phyloP scores from a whole-genome alignment of 2,329 filamentous ascomycete species.

The Phoma sp. region DNA sequence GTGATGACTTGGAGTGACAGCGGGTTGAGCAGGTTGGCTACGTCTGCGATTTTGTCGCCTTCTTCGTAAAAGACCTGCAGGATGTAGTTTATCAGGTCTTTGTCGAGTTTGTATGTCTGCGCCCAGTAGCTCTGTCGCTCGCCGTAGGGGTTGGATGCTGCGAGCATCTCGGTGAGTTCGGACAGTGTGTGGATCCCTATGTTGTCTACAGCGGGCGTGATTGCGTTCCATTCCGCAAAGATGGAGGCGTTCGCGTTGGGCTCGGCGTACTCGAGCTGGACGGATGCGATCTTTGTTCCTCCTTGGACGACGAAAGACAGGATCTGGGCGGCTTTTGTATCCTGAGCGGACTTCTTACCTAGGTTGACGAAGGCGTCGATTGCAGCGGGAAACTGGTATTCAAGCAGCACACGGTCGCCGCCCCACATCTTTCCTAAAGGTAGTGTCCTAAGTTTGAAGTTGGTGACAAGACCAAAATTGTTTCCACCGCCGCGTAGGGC shows the following conservation, averaged over 20 bases:
- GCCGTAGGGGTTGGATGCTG: not conserved
- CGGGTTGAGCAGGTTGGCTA: not conserved
- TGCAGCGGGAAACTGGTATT: conserved; percentile 17
- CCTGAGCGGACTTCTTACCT: conserved; percentile 21
- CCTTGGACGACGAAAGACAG: conserved; percentile 28
- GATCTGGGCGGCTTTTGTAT: conserved; percentile 27
- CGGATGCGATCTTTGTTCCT: conserved; percentile 27
- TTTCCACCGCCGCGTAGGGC: conserved; percentile 40
- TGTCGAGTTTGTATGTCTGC: conserved; percentile 18
- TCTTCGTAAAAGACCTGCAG: conserved; percentile 21
- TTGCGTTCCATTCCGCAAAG: conserved; percentile 35
- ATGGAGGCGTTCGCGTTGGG: conserved; percentile 32
- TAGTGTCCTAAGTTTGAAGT: conserved; percentile 24
- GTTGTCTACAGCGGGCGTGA: conserved; percentile 33
- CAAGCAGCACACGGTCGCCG: conserved; percentile 27
- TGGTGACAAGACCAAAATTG: conserved; percentile 37
- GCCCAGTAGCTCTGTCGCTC: conserved; percentile 20
- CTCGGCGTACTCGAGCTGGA: conserved; percentile 34
- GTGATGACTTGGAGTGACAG: conserved; percentile 13
- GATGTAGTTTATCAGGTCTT: conserved; percentile 18
- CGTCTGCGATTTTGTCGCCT: not conserved
- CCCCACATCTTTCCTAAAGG: conserved; percentile 37
- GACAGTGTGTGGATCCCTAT: conserved; percentile 32
- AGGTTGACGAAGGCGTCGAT: conserved; percentile 29
- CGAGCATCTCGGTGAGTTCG: conserved; percentile 26